These are phyloP conservation scores for Fusarium clavum DNA, from an alignment of 2,329 filamentous ascomycete species.

Conservation along the genomic window DNA sequence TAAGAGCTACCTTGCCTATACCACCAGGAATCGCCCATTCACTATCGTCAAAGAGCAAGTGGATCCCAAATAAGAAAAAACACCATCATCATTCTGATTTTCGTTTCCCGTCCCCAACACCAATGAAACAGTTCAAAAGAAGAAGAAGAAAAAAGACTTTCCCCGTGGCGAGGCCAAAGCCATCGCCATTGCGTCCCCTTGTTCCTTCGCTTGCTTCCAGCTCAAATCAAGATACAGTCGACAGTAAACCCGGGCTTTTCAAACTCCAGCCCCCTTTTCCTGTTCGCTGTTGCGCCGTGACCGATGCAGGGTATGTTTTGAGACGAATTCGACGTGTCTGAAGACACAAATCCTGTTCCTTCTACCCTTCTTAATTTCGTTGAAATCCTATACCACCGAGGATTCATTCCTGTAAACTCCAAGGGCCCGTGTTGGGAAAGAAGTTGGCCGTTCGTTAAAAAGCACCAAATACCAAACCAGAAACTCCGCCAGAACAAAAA, in stretches of 20 bases:
- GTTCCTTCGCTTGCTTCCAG: constrained; percentile 3
- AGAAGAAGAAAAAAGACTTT: constrained; percentile 4
- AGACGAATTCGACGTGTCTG: constrained; percentile 35
- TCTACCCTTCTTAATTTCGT: constrained; percentile 26
- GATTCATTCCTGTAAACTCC: constrained; percentile 36
- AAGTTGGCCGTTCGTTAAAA: constrained; percentile 23
- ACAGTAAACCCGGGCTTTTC: constrained; percentile 30
- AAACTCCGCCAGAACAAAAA: constrained; percentile 30
- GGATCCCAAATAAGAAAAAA: constrained; percentile 21
- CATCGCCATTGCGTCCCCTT: neutral
- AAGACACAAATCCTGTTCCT: constrained; percentile 35
- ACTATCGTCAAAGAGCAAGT: constrained; percentile 18
- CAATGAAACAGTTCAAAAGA: constrained; percentile 1
- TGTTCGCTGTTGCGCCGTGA: constrained; percentile 41
- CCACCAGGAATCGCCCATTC: constrained; percentile 23
- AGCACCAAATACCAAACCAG: constrained; percentile 11
- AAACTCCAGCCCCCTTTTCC: constrained; percentile 37
- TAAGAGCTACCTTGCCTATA: constrained; percentile 39
- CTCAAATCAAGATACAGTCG: constrained; percentile 14
- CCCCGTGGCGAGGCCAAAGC: neutral
- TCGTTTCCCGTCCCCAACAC: constrained; percentile 20
- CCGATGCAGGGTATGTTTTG: constrained; percentile 48
- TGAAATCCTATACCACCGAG: constrained; percentile 18
- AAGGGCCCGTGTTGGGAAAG: constrained; percentile 21
- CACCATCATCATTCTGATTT: constrained; percentile 42